Percentiles rank a stretch among this genome's conserved stretches.
These are phyloP conservation scores for Lobosporangium transversale DNA, from an alignment of 192 early-diverging fungal genomes.

Conservation along the genomic window DNA sequence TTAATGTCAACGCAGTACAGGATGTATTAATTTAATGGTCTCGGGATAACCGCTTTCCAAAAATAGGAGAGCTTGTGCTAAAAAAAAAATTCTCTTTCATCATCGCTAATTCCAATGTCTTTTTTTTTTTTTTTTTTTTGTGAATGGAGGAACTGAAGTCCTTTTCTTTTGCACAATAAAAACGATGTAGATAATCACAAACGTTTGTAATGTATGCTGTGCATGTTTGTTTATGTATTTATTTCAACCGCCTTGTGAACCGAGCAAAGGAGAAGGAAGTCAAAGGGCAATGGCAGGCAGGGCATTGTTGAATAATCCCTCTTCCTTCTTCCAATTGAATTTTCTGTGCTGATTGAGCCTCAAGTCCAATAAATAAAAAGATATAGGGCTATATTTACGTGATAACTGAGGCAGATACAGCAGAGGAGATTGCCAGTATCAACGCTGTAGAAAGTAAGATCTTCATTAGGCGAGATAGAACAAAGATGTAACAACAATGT, in stretches of 20 bases:
- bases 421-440: background rate
- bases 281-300: background rate
- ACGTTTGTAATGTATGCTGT: too few relatives aligned
- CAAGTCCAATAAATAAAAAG: background rate
- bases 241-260: too few relatives aligned
- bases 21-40: background rate
- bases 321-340: background rate
- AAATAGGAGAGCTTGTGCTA: background rate
- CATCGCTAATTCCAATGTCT: too few relatives aligned
- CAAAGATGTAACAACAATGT: background rate
- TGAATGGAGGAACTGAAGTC: too few relatives aligned
- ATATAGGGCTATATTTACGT: background rate
- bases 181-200: background rate
- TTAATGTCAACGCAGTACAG: background rate
- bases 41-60: background rate
- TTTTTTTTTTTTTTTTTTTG: background rate
- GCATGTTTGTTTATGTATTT: too few relatives aligned
- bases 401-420: background rate
- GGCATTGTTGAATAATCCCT: background rate
- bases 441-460: slow-evolving; percentile 4
- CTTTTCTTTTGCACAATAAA: background rate
- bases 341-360: background rate
- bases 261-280: background rate
- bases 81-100: too few relatives aligned
- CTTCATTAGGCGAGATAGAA: slow-evolving; percentile 1